Base-by-base conservation (phyloP, 1,139 yeast species). In the Geotrichum histeridarum region DNA sequence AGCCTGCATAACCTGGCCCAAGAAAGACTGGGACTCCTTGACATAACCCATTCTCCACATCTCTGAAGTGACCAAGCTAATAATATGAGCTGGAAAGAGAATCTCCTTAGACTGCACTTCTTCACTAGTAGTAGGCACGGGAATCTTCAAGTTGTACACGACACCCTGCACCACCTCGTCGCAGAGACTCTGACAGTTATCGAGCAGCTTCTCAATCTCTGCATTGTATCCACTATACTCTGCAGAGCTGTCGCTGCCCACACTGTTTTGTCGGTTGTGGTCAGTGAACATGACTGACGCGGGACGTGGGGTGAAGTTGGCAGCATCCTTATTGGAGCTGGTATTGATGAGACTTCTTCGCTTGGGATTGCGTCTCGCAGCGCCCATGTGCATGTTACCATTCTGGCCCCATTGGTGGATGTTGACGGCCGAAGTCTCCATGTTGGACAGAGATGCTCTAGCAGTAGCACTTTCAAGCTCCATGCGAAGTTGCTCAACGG, bases 1-100 rank as follows among this genome's bases (percentile, higher is more conserved):
- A 2, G 89, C 85, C 46, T 90, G 83, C 70, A 93, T 78, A 3
- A 90, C 95, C 69, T 87, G 94, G 53, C 97, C 97, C 60, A 93
- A 75, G 69, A 93, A 88, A 56, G 83, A 84, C 74, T 93, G 99
- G 66, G 94, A 83, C 70, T 91, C 96, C 63, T 86, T 84, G 38
- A 96, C 90, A 64, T 90, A 79, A 1, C 99, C 99, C 56, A 91
- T 77, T 72, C 99, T 82, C 99, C 99, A 93, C 99, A 93, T 90
- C 70, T 94, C 99, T 64, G 95, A 85, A 59, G 93, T 78, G 46
- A 93, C 86, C 61, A 94, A 86, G 63, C 93, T 91, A 64, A 93
- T 84, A 59, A 93, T 89, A 75, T 97, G 84, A 1, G 98, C 95
- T 39, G 99, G 99, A 83, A 90, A 93, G 54, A 93, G 77, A 38